Conservation (phyloP, 2,329 filamentous ascomycete genomes). For the Colletotrichum costaricense region DNA sequence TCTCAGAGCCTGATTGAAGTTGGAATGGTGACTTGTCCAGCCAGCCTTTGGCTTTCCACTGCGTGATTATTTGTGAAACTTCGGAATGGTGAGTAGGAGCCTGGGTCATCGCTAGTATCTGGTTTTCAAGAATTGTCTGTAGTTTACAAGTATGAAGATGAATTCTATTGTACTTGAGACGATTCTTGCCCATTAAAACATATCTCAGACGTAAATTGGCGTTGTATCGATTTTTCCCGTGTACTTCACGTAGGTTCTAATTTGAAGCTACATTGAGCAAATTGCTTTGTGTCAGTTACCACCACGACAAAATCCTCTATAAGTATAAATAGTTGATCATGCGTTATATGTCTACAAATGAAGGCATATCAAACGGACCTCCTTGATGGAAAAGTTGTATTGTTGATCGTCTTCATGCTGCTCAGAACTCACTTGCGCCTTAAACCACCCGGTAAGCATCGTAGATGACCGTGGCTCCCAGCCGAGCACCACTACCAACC, state of each 20-base stretch:
- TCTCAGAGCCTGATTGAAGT: too few relatives aligned
- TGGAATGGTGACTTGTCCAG: too few relatives aligned
- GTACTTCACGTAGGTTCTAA: too few relatives aligned
- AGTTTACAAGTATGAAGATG: neutral
- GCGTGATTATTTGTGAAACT: neutral
- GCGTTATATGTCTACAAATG: too few relatives aligned
- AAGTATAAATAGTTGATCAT: too few relatives aligned
- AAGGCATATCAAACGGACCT: too few relatives aligned
- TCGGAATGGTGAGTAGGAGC: neutral
- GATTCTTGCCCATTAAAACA: neutral
- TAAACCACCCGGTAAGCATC: slow-evolving; percentile 33
- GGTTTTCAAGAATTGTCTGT: neutral
- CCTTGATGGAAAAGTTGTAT: too few relatives aligned
- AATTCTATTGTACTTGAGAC: fast-evolving
- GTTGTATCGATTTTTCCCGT: too few relatives aligned
- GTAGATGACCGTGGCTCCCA: slow-evolving; percentile 28
- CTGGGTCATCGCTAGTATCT: neutral
- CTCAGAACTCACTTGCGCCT: neutral
- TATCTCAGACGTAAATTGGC: too few relatives aligned
- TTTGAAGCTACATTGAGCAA: too few relatives aligned
- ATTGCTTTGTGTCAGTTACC: fast-evolving
- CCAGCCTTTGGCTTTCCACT: too few relatives aligned
- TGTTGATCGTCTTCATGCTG: neutral
- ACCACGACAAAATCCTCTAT: too few relatives aligned
- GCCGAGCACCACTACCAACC: slow-evolving; percentile 60